Base-by-base conservation (phyloP, 176 grass and related monocot species). In the Saccharum officinarum region DNA sequence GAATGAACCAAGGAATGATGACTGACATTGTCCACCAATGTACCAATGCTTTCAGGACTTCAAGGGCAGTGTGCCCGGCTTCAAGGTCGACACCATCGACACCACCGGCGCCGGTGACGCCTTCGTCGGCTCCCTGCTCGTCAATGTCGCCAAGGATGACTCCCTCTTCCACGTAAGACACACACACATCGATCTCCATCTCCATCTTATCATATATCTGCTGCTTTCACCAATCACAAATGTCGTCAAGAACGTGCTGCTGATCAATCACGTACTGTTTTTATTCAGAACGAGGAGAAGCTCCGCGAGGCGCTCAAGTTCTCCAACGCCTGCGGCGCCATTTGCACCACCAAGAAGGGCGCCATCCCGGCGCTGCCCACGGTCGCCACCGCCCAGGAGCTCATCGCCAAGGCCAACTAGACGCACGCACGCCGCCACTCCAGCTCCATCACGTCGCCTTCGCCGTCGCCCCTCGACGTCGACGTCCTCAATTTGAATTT, bases 51-150 rank as follows among this genome's bases (percentile, higher is more conserved):
- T 46, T 46, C 44, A 98, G 93, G 77, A 93, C 57, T 95, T 98
- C 76, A 98, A 95, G 79, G 95, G 95, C 20, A 86, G 70, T 6
- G 85, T 98, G 5, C 61, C 91, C 0, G 95, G 95, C 2, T 98
- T 80, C 71, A 20, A 86, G 15, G 95, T 98, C 3, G 85, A 93
- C 20, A 93, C 95, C 3, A 46, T 98, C 0, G 95, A 98, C 66
- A 98, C 95, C 49, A 98, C 95, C 2, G 95, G 95, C 4, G 95
- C 95, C 10, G 95, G 95, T 1, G 95, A 98, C 71, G 91, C 95
- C 36, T 98, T 98, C 18, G 95, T 98, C 28, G 95, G 95, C 14
- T 75, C 95, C 3, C 91, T 98, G 31, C 82, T 98, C 23, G 75
- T 93, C 69, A 88, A 90, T 0, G 89, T 98, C 74, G 82, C 95